Evolutionary conservation across 2,329 filamentous ascomycete genomes (phyloP).

Genomic region (Acrocalymma vagum): DNA sequence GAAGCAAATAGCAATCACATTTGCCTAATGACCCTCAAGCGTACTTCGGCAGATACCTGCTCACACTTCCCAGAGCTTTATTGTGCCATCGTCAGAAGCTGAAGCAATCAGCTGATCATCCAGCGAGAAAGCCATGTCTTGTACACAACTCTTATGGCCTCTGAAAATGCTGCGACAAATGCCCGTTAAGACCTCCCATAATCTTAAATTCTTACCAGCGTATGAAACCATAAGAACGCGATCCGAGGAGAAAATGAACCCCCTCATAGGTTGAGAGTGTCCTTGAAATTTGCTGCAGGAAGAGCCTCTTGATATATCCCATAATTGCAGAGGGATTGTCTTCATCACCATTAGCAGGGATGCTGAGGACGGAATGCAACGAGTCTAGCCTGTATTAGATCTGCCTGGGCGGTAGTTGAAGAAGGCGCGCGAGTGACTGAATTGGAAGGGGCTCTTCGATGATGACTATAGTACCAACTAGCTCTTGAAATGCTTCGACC

Average conservation of each 20-base stretch:
- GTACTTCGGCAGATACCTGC: conserved; percentile 7
- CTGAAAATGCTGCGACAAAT: conserved; percentile 11
- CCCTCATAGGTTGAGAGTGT: too few species aligned
- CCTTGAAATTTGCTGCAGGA: too few species aligned
- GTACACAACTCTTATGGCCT: conserved; percentile 65
- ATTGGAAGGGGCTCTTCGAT: conserved; percentile 29
- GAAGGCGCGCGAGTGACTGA: conserved; percentile 17
- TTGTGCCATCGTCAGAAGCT: conserved; percentile 17
- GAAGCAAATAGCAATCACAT: conserved; percentile 13
- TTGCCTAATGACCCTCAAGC: conserved; percentile 13
- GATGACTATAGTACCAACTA: conserved; percentile 27
- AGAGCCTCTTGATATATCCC: too few species aligned
- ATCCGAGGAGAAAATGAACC: too few species aligned
- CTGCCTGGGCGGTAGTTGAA: conserved; percentile 20
- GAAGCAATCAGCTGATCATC: conserved; percentile 20
- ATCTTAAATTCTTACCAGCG: too few species aligned
- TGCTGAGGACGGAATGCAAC: conserved; percentile 29
- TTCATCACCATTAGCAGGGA: conserved; percentile 36
- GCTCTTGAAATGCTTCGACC: conserved; percentile 16
- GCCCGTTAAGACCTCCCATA: too few species aligned
- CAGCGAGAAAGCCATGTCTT: conserved; percentile 45
- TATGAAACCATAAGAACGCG: too few species aligned
- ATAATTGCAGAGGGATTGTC: too few species aligned
- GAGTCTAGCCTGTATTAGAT: conserved; percentile 32
- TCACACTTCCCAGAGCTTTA: conserved; percentile 17